Evolutionary conservation across 2,329 filamentous ascomycete species (phyloP), one percentile per base, ranked within the genome.

Genomic region (Coniochaeta hoffmannii): DNA sequence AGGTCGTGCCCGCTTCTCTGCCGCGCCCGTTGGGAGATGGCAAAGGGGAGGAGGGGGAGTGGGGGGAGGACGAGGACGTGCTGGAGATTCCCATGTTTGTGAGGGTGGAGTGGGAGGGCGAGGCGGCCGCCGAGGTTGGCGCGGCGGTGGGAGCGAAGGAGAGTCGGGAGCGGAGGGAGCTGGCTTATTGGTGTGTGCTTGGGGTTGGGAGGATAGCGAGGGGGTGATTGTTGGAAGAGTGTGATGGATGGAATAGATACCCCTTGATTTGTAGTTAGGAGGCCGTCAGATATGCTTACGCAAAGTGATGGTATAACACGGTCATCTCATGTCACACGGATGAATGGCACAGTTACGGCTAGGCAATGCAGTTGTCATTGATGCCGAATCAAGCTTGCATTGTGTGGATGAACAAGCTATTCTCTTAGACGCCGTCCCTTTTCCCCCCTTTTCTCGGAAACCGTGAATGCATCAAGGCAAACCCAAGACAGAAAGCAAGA

Each of bases 11-110:
- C 1, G 76, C 83, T 0, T 79, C 76, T 46, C 68, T 85, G 22
- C 68, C 69, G 35, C n/a, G n/a, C n/a, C n/a, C n/a, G 3, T 8
- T 32, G 67, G 61, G 49, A n/a, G n/a, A n/a, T n/a, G 70, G 36
- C 7, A 19, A 7, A 22, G 41, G 9, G 24, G 41, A 28, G 12
- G 22, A n/a, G 22, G 41, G 10, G 41, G 75, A 79, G 38, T 64
- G 84, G 51, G 74, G 71, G 57, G 79, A 82, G 61, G 82, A 85
- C 62, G 82, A 86, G 65, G 82, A 86, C 54, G 67, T 84, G 54
- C 59, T 97, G 41, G 94, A 99, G 77, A 93, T 99, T 62, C 93
- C 94, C 55, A 86, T 99, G 65, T 95, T 96, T 75, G 90, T 99
- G 58, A 82, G 91, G 24, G 80, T 96, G 56, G 92, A 97, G 69